Percentiles rank a stretch among this genome's conserved stretches.
These are phyloP conservation scores for Suillus bovinus DNA, from an alignment of 768 basidiomycete species.

Conservation along the genomic window DNA sequence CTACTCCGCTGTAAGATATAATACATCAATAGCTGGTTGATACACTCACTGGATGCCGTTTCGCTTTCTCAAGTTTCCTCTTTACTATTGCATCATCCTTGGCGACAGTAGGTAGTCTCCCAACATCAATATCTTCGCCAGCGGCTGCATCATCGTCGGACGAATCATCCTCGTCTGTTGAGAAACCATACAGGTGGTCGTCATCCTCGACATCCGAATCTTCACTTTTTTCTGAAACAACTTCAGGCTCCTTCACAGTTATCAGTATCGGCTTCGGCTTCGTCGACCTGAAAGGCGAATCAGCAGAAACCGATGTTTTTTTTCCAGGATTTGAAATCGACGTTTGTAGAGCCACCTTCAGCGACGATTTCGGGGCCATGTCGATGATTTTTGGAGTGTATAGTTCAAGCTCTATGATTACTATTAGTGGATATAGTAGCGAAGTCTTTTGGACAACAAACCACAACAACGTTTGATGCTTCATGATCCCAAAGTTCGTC, in stretches of 20 bases:
- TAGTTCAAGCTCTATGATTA: not conserved
- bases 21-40: not conserved
- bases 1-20: constrained; percentile 12
- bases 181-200: constrained; percentile 69
- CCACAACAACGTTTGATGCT: constrained; percentile 19
- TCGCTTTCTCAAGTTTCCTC: constrained; percentile 58
- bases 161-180: constrained; percentile 72
- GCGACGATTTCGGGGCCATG: constrained; percentile 8
- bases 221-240: constrained; percentile 2
- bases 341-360: constrained; percentile 12
- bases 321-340: constrained; percentile 23
- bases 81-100: constrained; percentile 86
- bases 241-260: constrained; percentile 4
- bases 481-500: constrained; percentile 40
- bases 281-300: constrained; percentile 12
- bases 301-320: constrained; percentile 9
- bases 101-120: constrained; percentile 78
- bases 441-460: constrained; percentile 12
- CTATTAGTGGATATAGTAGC: not conserved
- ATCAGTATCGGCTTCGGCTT: constrained; percentile 6
- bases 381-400: not conserved
- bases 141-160: constrained; percentile 74
- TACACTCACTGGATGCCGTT: constrained; percentile 62
- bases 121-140: constrained; percentile 64
- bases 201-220: constrained; percentile 29